Evolutionary conservation across 2,329 filamentous ascomycete species (phyloP), one percentile per base, ranked within the genome.

Genomic region (Beauveria brongniartii): DNA sequence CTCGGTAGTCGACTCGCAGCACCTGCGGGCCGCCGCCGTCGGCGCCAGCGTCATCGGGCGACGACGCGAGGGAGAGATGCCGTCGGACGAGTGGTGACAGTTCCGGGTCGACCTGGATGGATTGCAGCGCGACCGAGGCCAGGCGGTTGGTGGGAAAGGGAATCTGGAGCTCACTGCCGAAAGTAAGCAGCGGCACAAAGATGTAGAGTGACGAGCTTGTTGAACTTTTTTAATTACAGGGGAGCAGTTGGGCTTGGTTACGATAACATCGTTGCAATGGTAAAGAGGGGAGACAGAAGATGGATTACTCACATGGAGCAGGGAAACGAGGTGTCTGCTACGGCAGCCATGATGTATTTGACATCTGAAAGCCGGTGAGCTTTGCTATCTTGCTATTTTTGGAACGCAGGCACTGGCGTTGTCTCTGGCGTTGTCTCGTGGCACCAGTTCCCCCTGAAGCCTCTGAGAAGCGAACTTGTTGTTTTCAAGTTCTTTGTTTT

Each of bases 91-190:
- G 83, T 16, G 89, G 84, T 1, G 93, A 97, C 55, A 97, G 82
- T 72, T 99, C 94, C 64, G 87, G 82, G 75, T 99, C 94, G 67
- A 97, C 92, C 62, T 87, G 80, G 48, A 97, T 82, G 44, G 91
- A 84, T 67, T 83, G 82, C 41, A 90, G 81, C 48, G 93, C 92
- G 53, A 89, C 85, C 52, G 80, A 81, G 57, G 93, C 92, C 52
- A 97, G 85, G 64, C 90, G 88, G 41, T 86, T 73, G 46, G 87
- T 90, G 22, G 92, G 92, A 71, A 97, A 89, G 50, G 94, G 93
- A 62, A 94, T 81, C 67, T 86, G 80, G 64, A 96, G 82, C 51
- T 56, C 56, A 40, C 61, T 63, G 63, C 82, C 85, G 69, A 90
- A 92, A 70, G 41, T 64, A 55, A 60, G 51, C 57, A 60, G 59